These are phyloP conservation scores for Pulveroboletus sp. DNA, from an alignment of 768 basidiomycete genomes.

Conservation along the genomic window DNA sequence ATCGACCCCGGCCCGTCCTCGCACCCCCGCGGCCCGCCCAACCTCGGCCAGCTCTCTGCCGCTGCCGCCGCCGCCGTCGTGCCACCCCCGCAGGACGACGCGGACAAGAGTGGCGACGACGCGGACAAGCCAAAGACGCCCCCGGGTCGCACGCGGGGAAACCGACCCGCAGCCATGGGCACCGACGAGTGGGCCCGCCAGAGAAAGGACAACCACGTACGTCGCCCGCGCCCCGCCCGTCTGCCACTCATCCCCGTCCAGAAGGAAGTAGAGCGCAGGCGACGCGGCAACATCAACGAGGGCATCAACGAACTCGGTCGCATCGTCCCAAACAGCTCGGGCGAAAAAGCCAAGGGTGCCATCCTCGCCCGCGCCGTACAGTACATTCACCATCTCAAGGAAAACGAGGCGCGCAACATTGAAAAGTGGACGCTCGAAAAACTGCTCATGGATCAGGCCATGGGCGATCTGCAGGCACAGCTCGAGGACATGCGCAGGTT, in stretches of 20 bases:
- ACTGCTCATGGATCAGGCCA: conserved; percentile 87
- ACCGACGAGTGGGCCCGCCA: conserved; percentile 79
- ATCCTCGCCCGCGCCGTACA: conserved; percentile 86
- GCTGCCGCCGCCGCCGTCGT: conserved; percentile 43
- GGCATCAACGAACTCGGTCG: conserved; percentile 91
- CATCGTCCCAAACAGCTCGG: conserved; percentile 84
- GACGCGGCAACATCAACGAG: conserved; percentile 94
- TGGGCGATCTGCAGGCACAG: conserved; percentile 83
- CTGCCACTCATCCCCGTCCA: conserved; percentile 33
- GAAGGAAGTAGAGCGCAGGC: conserved; percentile 98
- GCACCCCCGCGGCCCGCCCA: conserved; percentile 66
- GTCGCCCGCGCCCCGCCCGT: conserved; percentile 25
- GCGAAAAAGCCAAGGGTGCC: conserved; percentile 87
- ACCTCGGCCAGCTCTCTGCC: conserved; percentile 56
- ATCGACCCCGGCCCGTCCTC: conserved; percentile 74
- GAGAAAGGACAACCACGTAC: conserved; percentile 79
- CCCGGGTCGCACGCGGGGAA: conserved; percentile 45
- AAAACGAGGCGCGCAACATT: conserved; percentile 87
- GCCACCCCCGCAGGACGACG: conserved; percentile 18
- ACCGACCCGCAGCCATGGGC: conserved; percentile 61
- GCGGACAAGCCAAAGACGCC: conserved; percentile 22
- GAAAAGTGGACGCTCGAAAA: conserved; percentile 95
- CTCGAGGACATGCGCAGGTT: conserved; percentile 77
- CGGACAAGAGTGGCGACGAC: conserved; percentile 31
- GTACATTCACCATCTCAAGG: conserved; percentile 89